A percentile compares a stretch with the other conserved stretches of the same genome.
Evolutionary conservation across 306 rosid species (phyloP).

Genomic region (Macrotyloma uniflorum): DNA sequence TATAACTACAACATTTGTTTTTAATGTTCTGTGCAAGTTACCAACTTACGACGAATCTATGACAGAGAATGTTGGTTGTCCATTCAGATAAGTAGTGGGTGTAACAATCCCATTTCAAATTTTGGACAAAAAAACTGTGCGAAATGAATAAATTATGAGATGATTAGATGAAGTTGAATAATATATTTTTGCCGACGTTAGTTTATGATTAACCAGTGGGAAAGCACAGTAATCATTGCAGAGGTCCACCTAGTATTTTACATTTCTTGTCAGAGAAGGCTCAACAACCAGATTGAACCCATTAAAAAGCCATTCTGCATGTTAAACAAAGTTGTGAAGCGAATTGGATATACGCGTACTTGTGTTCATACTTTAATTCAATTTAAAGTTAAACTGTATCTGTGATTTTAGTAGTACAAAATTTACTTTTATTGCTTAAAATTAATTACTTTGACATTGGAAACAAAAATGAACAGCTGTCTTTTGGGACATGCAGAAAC

Average conservation of each 20-base stretch:
- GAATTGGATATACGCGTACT: not conserved
- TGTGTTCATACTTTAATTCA: not conserved
- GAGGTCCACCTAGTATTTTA: not conserved
- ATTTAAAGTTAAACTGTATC: not conserved
- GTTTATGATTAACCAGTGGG: not conserved
- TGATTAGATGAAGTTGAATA: not conserved
- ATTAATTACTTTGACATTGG: not conserved
- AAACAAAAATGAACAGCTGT: not conserved
- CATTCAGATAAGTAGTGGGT: not conserved
- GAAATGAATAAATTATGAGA: not conserved
- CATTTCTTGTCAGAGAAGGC: not conserved
- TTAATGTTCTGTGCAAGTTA: not conserved
- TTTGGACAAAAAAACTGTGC: not conserved
- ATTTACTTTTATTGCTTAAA: not conserved
- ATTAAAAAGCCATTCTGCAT: not conserved
- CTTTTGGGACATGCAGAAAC: not conserved
- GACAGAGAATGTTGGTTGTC: not conserved
- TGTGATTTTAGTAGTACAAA: not conserved
- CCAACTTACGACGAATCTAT: not conserved
- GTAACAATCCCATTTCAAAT: not conserved
- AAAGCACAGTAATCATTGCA: not conserved
- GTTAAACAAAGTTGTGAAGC: not conserved
- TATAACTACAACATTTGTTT: not conserved
- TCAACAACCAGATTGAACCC: not conserved
- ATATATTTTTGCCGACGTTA: not conserved